Conservation (phyloP, 1,139 yeast genomes). For the Scheffersomyces illinoinensis region DNA sequence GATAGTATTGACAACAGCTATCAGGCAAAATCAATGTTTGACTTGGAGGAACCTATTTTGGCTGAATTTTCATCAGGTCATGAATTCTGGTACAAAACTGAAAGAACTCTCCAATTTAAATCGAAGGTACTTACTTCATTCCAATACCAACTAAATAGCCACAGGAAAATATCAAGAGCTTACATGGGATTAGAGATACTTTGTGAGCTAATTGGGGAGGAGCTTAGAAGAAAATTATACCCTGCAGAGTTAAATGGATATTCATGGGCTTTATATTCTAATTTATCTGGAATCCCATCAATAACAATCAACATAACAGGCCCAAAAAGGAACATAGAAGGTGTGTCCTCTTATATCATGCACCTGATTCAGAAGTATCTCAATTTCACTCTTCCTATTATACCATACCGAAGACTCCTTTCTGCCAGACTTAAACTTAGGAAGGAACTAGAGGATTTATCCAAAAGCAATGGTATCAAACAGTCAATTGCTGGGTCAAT, state of each 20-base stretch:
- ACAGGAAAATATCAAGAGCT: slow-evolving; percentile 28
- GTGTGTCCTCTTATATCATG: slow-evolving; percentile 25
- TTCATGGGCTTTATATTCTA: slow-evolving; percentile 55
- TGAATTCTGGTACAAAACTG: slow-evolving; percentile 55
- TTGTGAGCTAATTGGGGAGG: slow-evolving; percentile 42
- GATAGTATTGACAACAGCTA: neutral
- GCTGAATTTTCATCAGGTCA: slow-evolving; percentile 17
- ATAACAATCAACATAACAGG: slow-evolving; percentile 54
- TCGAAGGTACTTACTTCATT: slow-evolving; percentile 40
- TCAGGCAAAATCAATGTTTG: slow-evolving; percentile 1
- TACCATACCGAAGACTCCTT: slow-evolving; percentile 36
- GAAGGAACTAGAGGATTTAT: slow-evolving; percentile 40
- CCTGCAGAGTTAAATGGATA: slow-evolving; percentile 52
- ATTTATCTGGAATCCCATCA: slow-evolving; percentile 50
- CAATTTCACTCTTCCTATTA: slow-evolving; percentile 7
- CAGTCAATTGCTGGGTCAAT: slow-evolving; percentile 49
- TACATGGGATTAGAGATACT: slow-evolving; percentile 52
- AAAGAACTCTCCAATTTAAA: slow-evolving; percentile 15
- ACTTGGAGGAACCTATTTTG: slow-evolving; percentile 11
- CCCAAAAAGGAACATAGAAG: slow-evolving; percentile 34
- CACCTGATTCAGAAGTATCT: slow-evolving; percentile 16
- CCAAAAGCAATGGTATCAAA: slow-evolving; percentile 37
- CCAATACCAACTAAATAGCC: slow-evolving; percentile 34
- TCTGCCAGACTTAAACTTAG: slow-evolving; percentile 45
- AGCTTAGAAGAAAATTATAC: slow-evolving; percentile 43